Evolutionary conservation across 306 rosid genomes (phyloP), one percentile per base, ranked within the genome.

Genomic region (Gillenia trifoliata): DNA sequence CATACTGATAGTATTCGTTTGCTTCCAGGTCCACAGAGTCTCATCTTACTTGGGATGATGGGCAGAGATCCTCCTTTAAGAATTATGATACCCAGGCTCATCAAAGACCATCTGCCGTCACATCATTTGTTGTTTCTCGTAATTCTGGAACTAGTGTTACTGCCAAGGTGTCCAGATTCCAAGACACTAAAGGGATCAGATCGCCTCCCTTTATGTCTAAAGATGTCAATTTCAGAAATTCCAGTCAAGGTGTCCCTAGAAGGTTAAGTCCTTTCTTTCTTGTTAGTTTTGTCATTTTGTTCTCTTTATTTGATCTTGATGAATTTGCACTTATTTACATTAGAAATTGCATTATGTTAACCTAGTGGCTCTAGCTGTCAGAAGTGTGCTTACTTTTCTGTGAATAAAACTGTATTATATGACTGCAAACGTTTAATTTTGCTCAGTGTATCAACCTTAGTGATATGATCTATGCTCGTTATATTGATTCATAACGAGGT

Each of bases 151-250:
- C 63, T 62, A 83, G 86, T 52, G 52, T 82, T 73, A 77, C 87
- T 49, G 85, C 81, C 78, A 82, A 80, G 82, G 79, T 80, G 83
- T 75, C 89, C 70, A 65, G 86, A 74, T 72, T 70, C 75, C 92
- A 82, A 3, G 75, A 78, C 54, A 82, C 74, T 10, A 80, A 80
- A 75, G 75, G 81, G 75, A 74, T 45, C 76, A 77, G 80, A 54
- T 77, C 85, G 19, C 86, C 88, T 81, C 79, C 85, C 54, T 38
- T 79, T 61, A 33, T 81, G 38, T 77, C 84, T 68, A 78, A 79
- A 10, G 89, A 83, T 57, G 64, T 68, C 43, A 86, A 77, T 64
- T 80, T 13, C 26, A 74, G 85, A 61, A 66, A 72, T 78, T 72
- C 78, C 31, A 66, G 66, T 75, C 89, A 88, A 79, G 73, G 72